A percentile compares a stretch with the other conserved stretches of the same genome.
Evolutionary conservation across 2,329 filamentous ascomycete genomes (phyloP).

Genomic region (Mariannaea sp.): DNA sequence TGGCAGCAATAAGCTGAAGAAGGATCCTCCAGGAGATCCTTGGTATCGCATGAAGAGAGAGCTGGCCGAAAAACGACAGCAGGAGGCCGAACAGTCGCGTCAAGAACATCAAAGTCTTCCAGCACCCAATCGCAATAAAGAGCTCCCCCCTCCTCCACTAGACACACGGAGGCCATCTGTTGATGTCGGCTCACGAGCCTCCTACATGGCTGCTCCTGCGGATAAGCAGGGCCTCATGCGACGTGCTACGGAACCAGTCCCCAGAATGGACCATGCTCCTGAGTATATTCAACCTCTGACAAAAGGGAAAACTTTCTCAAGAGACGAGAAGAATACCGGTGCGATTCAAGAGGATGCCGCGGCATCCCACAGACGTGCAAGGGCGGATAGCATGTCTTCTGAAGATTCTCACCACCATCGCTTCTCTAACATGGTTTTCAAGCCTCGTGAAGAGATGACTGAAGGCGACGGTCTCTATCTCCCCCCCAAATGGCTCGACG

Average conservation of each 20-base stretch:
- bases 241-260: slow-evolving; percentile 40
- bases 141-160: slow-evolving; percentile 40
- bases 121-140: slow-evolving; percentile 38
- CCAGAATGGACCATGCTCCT: slow-evolving; percentile 37
- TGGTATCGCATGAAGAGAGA: slow-evolving; percentile 42
- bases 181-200: slow-evolving; percentile 6
- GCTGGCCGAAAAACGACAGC: slow-evolving; percentile 4
- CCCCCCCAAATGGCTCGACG: slow-evolving; percentile 65
- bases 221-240: slow-evolving; percentile 35
- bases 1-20: slow-evolving; percentile 63
- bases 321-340: slow-evolving; percentile 9
- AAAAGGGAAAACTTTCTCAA: slow-evolving; percentile 29
- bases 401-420: slow-evolving; percentile 43
- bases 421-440: slow-evolving; percentile 50
- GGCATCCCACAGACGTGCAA: slow-evolving; percentile 27
- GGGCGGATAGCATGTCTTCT: slow-evolving; percentile 40
- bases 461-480: slow-evolving; percentile 63
- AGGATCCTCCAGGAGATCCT: slow-evolving; percentile 59
- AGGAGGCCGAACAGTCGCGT: not conserved
- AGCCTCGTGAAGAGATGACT: slow-evolving; percentile 46
- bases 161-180: slow-evolving; percentile 19
- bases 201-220: slow-evolving; percentile 24
- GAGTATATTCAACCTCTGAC: slow-evolving; percentile 33
- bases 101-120: slow-evolving; percentile 15
- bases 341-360: slow-evolving; percentile 25